A percentile compares a stretch with the other conserved stretches of the same genome.
Conservation (phyloP, 163 green algal genomes). For the Scenedesmus sp. region DNA sequence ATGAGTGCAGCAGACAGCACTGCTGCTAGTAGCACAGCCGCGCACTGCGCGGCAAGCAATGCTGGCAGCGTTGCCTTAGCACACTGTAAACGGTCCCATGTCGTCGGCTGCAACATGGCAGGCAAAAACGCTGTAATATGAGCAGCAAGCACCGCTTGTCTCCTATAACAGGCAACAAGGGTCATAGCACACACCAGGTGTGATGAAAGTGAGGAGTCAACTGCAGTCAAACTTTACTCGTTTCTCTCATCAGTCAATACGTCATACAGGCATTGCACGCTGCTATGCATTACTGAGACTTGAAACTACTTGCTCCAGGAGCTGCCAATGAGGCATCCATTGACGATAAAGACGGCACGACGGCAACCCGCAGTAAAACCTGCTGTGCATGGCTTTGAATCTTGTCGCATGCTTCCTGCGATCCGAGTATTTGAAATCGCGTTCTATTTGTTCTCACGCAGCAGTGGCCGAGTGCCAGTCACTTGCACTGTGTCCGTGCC, state of each 20-base stretch:
- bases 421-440: too few species aligned
- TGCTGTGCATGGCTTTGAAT: background rate
- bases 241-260: background rate
- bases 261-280: too few species aligned
- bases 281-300: too few species aligned
- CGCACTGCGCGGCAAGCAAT: too few species aligned
- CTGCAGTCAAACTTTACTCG: background rate
- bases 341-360: background rate
- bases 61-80: too few species aligned
- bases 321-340: background rate
- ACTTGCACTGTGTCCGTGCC: background rate
- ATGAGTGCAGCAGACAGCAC: too few species aligned
- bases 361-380: background rate
- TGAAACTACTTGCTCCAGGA: background rate
- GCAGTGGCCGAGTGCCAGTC: background rate
- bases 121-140: too few species aligned
- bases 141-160: too few species aligned
- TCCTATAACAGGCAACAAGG: background rate
- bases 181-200: background rate
- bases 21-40: too few species aligned
- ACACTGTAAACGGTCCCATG: too few species aligned
- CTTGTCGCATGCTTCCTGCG: background rate
- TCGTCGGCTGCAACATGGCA: too few species aligned
- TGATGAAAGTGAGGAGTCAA: background rate
- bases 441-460: background rate